Percentiles rank a stretch among this genome's conserved stretches.
phyloP scores from a whole-genome alignment of 2,329 filamentous ascomycete genomes.

The Aplosporella prunicola region DNA sequence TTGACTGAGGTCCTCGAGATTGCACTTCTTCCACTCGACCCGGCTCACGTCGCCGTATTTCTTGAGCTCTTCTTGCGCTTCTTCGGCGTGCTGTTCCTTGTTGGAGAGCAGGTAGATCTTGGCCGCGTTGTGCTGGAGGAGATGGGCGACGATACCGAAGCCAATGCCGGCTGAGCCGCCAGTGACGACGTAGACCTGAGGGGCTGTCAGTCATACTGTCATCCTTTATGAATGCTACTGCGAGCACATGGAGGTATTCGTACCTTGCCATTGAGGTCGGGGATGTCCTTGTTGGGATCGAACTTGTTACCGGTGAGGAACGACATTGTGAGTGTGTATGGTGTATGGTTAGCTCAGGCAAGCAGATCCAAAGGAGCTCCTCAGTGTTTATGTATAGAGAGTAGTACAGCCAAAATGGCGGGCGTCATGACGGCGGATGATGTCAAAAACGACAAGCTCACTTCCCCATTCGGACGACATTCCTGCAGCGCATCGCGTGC shows the following conservation, averaged over 20 bases:
- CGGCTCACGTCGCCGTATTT: conserved; percentile 37
- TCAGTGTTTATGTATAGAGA: too few relatives aligned
- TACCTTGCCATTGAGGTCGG: conserved; percentile 31
- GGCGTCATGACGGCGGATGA: conserved; percentile 6
- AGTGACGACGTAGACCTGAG: conserved; percentile 38
- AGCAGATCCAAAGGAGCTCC: too few relatives aligned
- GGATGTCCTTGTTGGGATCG: conserved; percentile 32
- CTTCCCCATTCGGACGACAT: conserved; percentile 2
- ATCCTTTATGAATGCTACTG: background rate
- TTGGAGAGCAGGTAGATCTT: conserved; percentile 42
- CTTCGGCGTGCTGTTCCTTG: conserved; percentile 40
- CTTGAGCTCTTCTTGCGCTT: conserved; percentile 34
- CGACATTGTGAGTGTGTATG: background rate
- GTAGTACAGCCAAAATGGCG: background rate
- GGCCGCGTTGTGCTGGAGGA: conserved; percentile 41
- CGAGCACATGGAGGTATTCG: background rate
- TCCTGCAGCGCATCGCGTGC: background rate
- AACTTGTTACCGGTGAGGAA: conserved; percentile 25
- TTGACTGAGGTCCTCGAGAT: conserved; percentile 38
- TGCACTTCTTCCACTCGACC: conserved; percentile 38
- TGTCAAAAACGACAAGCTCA: conserved; percentile 2
- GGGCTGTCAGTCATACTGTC: background rate
- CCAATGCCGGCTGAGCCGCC: conserved; percentile 43
- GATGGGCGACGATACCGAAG: conserved; percentile 43
- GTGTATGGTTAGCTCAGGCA: too few relatives aligned